Base-by-base conservation (phyloP, 2,329 filamentous ascomycete genomes). In the Uncinocarpus reesii region DNA sequence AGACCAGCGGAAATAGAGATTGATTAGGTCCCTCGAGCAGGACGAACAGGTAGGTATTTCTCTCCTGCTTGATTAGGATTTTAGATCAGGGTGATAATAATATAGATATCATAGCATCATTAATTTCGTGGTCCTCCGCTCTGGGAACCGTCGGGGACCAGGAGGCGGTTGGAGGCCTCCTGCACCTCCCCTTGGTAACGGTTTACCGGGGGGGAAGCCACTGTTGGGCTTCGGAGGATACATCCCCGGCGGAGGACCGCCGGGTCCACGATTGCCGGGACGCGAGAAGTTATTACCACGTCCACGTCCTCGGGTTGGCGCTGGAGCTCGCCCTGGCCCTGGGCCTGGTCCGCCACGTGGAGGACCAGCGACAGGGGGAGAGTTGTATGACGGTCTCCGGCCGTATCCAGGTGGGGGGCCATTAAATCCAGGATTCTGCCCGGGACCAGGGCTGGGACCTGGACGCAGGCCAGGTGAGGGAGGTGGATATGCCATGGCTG, bases 91-190 rank as follows among this genome's bases (percentile, higher is more conserved):
- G 11, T 24, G 24, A 18, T 46, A n/a, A 23, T 7, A 26, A 2
- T 42, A 26, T 28, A 21, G 18, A 35, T 40, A 13, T 70, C 62
- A 71, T 63, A 65, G 64, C 65, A 71, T 72, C 67, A 71, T 71
- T 56, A 73, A 58, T 59, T 58, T 66, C 50, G 71, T 74, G 7
- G 69, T 72, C 55, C 71, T 64, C 52, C 71, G 64, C 58, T 73
- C 71, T 1, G 71, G 71, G 59, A 71, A 71, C 23, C 67, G 66
- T 40, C 66, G 61, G 24, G 37, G 38, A 20, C 43, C 50, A n/a
- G 35, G 46, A 26, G 23, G 38, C 43, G 16, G 42, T 34, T 40
- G 24, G n/a, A 5, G 53, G n/a, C n/a, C n/a, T 46, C 52, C 54
- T 7, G 29, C 54, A 45, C 51, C 53, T 10, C 26, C 53, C 55